phyloP scores from a whole-genome alignment of 2,329 filamentous ascomycete species.

The Talaromyces sp. region DNA sequence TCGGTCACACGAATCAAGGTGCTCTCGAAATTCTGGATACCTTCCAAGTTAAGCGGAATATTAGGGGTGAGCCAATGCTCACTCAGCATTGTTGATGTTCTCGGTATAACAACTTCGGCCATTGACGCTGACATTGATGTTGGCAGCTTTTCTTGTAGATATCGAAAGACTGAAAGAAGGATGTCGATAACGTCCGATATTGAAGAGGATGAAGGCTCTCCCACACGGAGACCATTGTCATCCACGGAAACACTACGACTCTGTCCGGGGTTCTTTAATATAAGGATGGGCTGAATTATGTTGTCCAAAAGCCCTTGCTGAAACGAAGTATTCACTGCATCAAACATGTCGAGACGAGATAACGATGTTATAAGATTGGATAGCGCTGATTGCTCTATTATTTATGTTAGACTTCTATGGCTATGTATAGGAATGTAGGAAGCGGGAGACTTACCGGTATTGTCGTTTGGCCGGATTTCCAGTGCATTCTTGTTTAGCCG shows the following conservation, averaged over 20 bases:
- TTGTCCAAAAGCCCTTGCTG: conserved; percentile 33
- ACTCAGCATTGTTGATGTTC: conserved; percentile 67
- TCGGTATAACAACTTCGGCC: conserved; percentile 68
- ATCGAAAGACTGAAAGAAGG: conserved; percentile 49
- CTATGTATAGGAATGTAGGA: no score
- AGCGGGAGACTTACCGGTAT: conserved; percentile 47
- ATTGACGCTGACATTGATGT: conserved; percentile 53
- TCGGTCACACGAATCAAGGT: conserved; percentile 63
- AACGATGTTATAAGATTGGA: conserved; percentile 33
- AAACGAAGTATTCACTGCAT: conserved; percentile 32
- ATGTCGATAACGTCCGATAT: conserved; percentile 44
- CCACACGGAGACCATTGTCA: conserved; percentile 31
- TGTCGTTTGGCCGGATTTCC: conserved; percentile 57
- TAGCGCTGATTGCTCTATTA: conserved; percentile 28
- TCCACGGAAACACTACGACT: conserved; percentile 31
- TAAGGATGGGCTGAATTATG: conserved; percentile 37
- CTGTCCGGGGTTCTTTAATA: conserved; percentile 27
- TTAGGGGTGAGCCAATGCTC: conserved; percentile 71
- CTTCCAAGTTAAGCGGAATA: conserved; percentile 71
- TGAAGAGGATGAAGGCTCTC: conserved; percentile 28
- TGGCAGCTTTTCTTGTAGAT: conserved; percentile 54
- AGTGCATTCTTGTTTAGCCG: conserved; percentile 58
- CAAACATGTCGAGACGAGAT: conserved; percentile 33
- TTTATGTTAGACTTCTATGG: background rate
- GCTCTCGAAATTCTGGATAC: conserved; percentile 69